phyloP scores from a whole-genome alignment of 306 rosid species.

The Morella rubra region DNA sequence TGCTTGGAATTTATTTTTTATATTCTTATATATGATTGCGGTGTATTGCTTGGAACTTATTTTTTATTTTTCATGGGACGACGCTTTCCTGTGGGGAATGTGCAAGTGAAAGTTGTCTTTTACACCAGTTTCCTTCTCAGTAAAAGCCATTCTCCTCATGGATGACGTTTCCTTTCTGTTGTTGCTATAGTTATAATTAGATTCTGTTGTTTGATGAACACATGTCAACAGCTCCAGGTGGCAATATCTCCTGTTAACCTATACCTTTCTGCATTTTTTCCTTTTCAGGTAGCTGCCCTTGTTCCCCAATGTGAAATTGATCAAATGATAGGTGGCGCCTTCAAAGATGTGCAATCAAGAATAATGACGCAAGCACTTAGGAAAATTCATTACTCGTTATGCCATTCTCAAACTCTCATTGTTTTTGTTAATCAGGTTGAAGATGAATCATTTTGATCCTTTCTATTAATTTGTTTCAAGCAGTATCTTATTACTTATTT shows the following conservation, averaged over 20 bases:
- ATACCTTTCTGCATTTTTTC: neutral
- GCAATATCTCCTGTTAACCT: neutral
- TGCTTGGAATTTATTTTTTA: neutral
- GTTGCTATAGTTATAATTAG: neutral
- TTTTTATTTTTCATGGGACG: neutral
- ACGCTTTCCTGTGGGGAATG: too few species aligned
- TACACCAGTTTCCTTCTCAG: neutral
- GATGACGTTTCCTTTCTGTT: neutral
- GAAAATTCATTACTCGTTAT: conserved; percentile 68
- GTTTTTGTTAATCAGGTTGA: conserved; percentile 78
- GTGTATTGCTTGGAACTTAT: neutral
- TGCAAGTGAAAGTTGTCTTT: neutral
- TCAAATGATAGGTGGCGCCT: conserved; percentile 39
- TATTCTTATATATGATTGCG: neutral
- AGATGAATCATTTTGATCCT: conserved; percentile 12
- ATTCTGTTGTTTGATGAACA: neutral
- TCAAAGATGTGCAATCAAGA: conserved; percentile 47
- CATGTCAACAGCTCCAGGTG: neutral
- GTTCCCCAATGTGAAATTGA: conserved; percentile 76
- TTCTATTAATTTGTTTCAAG: conserved; percentile 17
- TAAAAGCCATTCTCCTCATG: neutral
- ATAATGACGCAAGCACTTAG: conserved; percentile 75
- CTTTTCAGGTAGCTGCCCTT: conserved; percentile 85
- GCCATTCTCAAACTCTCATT: conserved; percentile 58
- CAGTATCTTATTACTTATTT: conserved; percentile 8